phyloP scores from a whole-genome alignment of 2,329 filamentous ascomycete genomes.

The Aspergillus pseudotamarii region DNA sequence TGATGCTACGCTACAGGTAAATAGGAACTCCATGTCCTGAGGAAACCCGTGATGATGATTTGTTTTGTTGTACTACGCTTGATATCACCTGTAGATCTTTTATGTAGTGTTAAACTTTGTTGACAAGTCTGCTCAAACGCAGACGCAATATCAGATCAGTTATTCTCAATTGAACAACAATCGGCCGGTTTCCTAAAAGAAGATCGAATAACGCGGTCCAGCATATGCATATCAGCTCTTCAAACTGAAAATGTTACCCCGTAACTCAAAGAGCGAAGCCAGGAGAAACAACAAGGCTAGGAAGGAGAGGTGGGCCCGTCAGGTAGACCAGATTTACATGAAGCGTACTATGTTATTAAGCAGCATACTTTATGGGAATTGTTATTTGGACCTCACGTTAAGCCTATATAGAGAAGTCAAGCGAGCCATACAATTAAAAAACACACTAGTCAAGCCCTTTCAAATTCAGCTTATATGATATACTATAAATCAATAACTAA shows the following conservation, averaged over 20 bases:
- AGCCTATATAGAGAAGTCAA: too few relatives aligned
- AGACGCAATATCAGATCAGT: background rate
- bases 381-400: too few relatives aligned
- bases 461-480: too few relatives aligned
- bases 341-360: background rate
- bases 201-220: background rate
- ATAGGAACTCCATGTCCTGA: constrained; percentile 9
- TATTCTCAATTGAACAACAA: background rate
- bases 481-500: too few relatives aligned
- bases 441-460: too few relatives aligned
- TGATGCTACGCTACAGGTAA: constrained; percentile 17
- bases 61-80: too few relatives aligned
- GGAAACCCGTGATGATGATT: background rate
- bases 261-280: background rate
- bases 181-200: background rate
- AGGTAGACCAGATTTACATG: background rate
- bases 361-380: background rate
- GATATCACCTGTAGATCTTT: background rate
- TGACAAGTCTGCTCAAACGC: background rate
- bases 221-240: background rate
- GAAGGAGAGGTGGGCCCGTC: background rate
- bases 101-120: background rate
- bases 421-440: too few relatives aligned
- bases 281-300: background rate
- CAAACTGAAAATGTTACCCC: background rate